Evolutionary conservation across 2,329 filamentous ascomycete species (phyloP), one percentile per base, ranked within the genome.

Genomic region (Nemania sp.): DNA sequence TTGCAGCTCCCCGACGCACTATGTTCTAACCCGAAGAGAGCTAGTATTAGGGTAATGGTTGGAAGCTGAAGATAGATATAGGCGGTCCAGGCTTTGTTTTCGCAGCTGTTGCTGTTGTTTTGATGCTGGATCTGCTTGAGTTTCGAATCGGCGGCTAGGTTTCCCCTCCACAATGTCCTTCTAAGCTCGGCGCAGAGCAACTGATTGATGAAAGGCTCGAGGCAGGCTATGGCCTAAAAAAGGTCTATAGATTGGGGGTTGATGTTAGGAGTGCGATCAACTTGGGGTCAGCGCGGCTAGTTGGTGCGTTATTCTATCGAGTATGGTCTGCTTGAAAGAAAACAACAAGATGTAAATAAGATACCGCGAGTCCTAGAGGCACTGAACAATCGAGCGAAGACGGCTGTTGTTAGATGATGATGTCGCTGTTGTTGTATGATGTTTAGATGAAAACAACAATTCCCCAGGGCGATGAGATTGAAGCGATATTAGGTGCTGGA

Each of bases 371-470:
- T 18, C 51, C n/a, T 20, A 32, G n/a, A 68, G 64, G 58, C 5
- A 51, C 47, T 58, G 55, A 49, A 32, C 47, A 8, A 49, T 38
- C 15, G 24, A 62, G 62, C 29, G 56, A 53, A 41, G 27, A 27
- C 4, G 26, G 26, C 24, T n/a, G 24, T 27, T 27, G 27, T 22
- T 55, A 43, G 35, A 43, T 13, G 52, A 32, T 18, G 45, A 53
- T 52, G 63, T 52, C 47, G 55, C 24, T 63, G 54, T 35, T 29
- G 60, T 8, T 27, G 32, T 51, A 32, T 38, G 63, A 59, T 71
- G 57, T 60, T 64, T 59, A 47, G 68, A 57, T n/a, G 43, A 67
- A 63, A 65, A 57, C 58, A 66, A 61, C 41, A 56, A 70, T 65
- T 54, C 62, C 32, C 64, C 61, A n/a, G 35, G 35, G 15, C 35